Base-by-base conservation (phyloP, 192 early-diverging fungal species). In the Coemansia sp. region DNA sequence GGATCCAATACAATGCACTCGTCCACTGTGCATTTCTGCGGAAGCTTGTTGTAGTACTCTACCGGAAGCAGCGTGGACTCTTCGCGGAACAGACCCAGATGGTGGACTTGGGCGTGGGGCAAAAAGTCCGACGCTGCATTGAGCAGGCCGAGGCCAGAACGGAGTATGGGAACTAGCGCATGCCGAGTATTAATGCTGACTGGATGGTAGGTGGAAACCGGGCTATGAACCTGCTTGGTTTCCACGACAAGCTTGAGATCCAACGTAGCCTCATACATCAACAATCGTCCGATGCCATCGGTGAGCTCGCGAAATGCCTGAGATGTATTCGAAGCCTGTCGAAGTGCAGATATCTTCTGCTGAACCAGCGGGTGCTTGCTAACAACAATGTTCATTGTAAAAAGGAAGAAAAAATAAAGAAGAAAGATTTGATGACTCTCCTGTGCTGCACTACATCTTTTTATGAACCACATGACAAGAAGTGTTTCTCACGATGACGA, bases 41-140 rank as follows among this genome's bases (percentile, higher is more conserved):
- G 92, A 20, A 93, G 75, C 64, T 92, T 93, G 69, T 93, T 93
- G 78, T 91, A 93, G 72, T 93, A 93, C 66, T 93, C 92, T n/a
- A 93, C 89, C 6, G 92, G 92, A 58, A 86, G 83, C 37, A 92
- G 76, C 1, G 89, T 87, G 5, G 83, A 52, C 79, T 86, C 87
- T 62, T 93, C 91, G 53, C 91, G 73, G 71, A 84, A 93, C 15
- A 93, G 59, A 9, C 91, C 91, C 12, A 93, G 55, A 64, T 93
- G 91, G 31, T 87, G 82, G 30, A 90, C 75, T 41, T 80, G 71
- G n/a, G 90, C 87, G 14, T 80, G 66, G 26, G 85, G 91, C 20
- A 93, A 56, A 11, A 91, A 64, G 2, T 71, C 69, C 18, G 89
- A 76, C 34, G 60, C 71, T 1, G 64, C 81, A 45, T 68, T 60